phyloP scores from a whole-genome alignment of 2,329 filamentous ascomycete genomes.

The Claviceps paspali region DNA sequence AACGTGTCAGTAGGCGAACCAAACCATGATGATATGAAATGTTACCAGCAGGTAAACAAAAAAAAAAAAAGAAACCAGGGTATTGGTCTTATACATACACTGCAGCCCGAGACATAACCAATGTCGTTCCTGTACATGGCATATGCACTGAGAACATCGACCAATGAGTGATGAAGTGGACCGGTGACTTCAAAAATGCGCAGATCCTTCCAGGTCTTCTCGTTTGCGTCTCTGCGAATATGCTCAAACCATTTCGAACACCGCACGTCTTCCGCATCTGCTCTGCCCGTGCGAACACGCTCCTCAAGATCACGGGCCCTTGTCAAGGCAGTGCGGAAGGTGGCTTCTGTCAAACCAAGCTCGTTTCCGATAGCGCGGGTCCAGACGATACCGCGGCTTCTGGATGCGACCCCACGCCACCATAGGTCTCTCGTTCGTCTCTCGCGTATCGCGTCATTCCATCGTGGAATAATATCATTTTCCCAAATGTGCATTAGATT shows the following conservation, averaged over 20 bases:
- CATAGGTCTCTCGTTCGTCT: constrained; percentile 60
- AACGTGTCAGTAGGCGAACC: constrained; percentile 9
- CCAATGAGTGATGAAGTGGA: constrained; percentile 50
- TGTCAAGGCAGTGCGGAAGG: constrained; percentile 54
- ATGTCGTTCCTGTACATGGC: constrained; percentile 71
- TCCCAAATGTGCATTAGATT: constrained; percentile 55
- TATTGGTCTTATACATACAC: constrained; percentile 50
- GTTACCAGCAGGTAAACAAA: no score
- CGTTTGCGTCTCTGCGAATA: constrained; percentile 48
- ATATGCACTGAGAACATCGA: constrained; percentile 65
- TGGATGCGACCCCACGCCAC: constrained; percentile 66
- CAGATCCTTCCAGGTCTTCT: constrained; percentile 54
- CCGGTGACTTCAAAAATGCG: constrained; percentile 54
- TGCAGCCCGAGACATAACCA: constrained; percentile 59
- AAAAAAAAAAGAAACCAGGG: background rate
- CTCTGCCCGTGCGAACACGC: constrained; percentile 35
- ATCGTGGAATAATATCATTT: constrained; percentile 59
- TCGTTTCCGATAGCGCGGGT: constrained; percentile 57
- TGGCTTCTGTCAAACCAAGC: constrained; percentile 48
- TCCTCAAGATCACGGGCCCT: constrained; percentile 49
- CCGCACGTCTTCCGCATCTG: constrained; percentile 35
- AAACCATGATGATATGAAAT: no score
- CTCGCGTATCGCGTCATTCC: constrained; percentile 54
- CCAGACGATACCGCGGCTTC: constrained; percentile 57
- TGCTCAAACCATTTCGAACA: constrained; percentile 46